A percentile compares a stretch with the other conserved stretches of the same genome.
These are phyloP conservation scores for Climacium dendroides DNA, from an alignment of 225 moss, liverwort and hornwort genomes.

Conservation along the genomic window DNA sequence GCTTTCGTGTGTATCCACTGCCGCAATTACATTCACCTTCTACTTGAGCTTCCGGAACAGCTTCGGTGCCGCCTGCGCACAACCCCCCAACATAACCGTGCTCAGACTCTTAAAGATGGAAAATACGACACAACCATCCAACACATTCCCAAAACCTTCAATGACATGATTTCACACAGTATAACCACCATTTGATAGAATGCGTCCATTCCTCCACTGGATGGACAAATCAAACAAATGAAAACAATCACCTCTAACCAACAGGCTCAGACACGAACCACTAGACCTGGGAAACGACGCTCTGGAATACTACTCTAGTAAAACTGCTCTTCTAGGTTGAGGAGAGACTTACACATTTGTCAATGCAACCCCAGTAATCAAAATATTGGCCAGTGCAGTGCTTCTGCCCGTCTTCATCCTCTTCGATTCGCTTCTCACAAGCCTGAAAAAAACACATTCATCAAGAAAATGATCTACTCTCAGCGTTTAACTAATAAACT, in stretches of 20 bases:
- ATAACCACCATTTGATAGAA: neutral
- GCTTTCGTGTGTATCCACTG: neutral
- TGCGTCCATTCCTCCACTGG: neutral
- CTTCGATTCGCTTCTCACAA: conserved; percentile 44
- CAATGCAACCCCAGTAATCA: conserved; percentile 58
- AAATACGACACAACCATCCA: neutral
- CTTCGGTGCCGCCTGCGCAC: conserved; percentile 41
- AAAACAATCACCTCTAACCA: neutral
- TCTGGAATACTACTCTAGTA: neutral
- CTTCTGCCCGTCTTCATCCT: conserved; percentile 38
- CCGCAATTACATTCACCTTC: neutral
- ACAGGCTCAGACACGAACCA: neutral
- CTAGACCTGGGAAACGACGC: neutral
- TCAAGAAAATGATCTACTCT: neutral
- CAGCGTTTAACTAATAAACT: neutral
- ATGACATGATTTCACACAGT: neutral
- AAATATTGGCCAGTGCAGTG: conserved; percentile 64
- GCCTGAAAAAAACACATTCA: conserved; percentile 4
- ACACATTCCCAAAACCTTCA: neutral
- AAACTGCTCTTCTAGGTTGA: neutral
- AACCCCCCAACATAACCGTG: neutral
- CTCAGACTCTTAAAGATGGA: neutral
- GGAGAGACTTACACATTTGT: conserved; percentile 41
- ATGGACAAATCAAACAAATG: neutral
- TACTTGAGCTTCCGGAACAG: conserved; percentile 47